Base-by-base conservation (phyloP, 2,329 filamentous ascomycete species). In the Chaetomium strumarium region DNA sequence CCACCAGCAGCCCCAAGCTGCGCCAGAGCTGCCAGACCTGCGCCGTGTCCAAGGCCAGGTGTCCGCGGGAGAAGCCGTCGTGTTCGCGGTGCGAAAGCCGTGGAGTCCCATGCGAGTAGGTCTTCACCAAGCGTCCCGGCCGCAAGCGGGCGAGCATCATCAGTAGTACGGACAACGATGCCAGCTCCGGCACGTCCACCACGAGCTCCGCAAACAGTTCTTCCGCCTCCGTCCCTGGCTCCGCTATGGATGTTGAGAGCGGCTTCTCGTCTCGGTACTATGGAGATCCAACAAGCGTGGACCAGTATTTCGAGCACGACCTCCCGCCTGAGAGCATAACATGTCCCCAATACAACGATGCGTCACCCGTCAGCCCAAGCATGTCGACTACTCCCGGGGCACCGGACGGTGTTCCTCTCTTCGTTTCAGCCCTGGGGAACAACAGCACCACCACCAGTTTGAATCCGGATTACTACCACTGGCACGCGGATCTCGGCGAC, bases 21-120 rank as follows among this genome's bases (percentile, higher is more conserved):
- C 48, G 38, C 4, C 38, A 48, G 29, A 46, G 57, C 20, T 50
- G 52, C 39, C 24, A 53, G 14, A 39, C 64, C 29, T 71, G 68
- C 56, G 66, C 68, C 13, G 44, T 57, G 11, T 68, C 68, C 38
- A 72, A 72, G 59, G 58, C 71, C 44, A 67, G 63, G 56, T 70
- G 68, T 49, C 50, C 51, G 41, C 66, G 66, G 51, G 64, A 68
- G 51, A 69, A 66, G 52, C 68, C 68, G 43, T 59, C 59, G 29
- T 71, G 69, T 46, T 61, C 64, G 16, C 62, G 68, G 50, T 71
- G 69, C 59, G 55, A 55, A 38, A 66, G 60, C 36, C 60, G 66
- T 38, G 61, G 61, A 12, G 57, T 62, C n/a, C 7, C 53, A 3
- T 71, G 70, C 56, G 58, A 69, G 36, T 71, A 71, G 52, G 57